Evolutionary conservation across 164 flowering plant genomes (phyloP).

Genomic region (Berberis thunbergii): DNA sequence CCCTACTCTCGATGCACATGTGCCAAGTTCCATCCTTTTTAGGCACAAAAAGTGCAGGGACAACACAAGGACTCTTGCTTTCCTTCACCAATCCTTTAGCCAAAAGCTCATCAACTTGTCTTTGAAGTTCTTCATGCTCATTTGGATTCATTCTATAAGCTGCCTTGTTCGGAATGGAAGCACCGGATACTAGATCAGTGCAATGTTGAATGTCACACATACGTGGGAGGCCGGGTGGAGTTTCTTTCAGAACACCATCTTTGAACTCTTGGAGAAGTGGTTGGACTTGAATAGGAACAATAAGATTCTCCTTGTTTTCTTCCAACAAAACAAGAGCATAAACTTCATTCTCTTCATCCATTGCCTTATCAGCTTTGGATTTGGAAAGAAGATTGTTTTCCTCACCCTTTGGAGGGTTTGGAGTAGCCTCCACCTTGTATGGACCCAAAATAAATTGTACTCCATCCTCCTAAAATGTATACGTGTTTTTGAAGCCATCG

Average conservation of each 20-base stretch:
- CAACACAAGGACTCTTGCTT: neutral
- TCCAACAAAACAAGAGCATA: neutral
- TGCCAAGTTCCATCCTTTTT: neutral
- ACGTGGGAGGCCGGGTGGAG: neutral
- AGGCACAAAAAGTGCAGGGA: neutral
- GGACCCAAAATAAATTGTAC: neutral
- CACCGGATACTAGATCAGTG: neutral
- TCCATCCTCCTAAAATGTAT: neutral
- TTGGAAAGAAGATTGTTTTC: neutral
- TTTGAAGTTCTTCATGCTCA: neutral
- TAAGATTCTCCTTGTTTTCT: neutral
- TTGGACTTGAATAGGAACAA: neutral
- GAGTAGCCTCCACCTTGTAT: neutral
- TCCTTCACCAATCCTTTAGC: neutral
- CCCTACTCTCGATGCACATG: neutral
- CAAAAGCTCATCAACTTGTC: neutral
- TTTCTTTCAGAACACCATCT: neutral
- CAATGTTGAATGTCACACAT: neutral
- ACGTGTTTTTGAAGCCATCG: conserved; percentile 3
- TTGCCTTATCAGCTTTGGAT: neutral
- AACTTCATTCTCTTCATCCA: neutral
- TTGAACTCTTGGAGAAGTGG: neutral
- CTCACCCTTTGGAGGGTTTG: neutral
- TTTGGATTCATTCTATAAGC: neutral
- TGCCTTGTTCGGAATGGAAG: neutral